Evolutionary conservation across 768 basidiomycete genomes (phyloP).

Genomic region (Exsudoporus frostii): DNA sequence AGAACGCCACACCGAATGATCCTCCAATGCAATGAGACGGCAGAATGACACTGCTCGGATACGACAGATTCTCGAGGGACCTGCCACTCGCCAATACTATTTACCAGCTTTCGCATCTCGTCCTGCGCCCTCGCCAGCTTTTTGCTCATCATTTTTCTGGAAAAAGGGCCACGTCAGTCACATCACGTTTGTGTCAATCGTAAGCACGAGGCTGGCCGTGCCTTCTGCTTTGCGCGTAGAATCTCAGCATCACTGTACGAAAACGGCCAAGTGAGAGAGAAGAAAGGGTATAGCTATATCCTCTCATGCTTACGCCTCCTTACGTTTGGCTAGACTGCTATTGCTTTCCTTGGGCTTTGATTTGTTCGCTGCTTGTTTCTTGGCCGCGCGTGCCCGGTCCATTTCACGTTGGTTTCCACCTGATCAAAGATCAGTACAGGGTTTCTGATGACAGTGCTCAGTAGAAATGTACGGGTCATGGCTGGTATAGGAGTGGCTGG

Average conservation of each 20-base stretch:
- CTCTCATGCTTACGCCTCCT: conserved; percentile 61
- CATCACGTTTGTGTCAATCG: neutral
- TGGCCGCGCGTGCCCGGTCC: conserved; percentile 71
- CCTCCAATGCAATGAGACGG: conserved; percentile 3
- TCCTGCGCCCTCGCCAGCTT: conserved; percentile 30
- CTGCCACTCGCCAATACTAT: conserved; percentile 33
- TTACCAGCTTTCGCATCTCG: conserved; percentile 25
- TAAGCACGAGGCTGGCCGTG: conserved; percentile 28
- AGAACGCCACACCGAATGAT: conserved; percentile 11
- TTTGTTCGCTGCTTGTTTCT: conserved; percentile 56
- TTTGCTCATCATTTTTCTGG: conserved; percentile 57
- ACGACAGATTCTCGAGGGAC: no score
- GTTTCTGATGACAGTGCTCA: neutral
- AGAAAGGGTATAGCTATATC: conserved; percentile 13
- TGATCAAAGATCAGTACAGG: conserved; percentile 30
- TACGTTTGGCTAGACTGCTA: conserved; percentile 58
- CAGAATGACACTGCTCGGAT: neutral
- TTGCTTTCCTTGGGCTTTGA: conserved; percentile 71
- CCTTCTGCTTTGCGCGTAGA: conserved; percentile 78
- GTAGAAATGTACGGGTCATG: conserved; percentile 54
- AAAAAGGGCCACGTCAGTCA: conserved; percentile 7
- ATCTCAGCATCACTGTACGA: conserved; percentile 67
- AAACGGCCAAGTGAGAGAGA: conserved; percentile 24
- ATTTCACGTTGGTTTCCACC: conserved; percentile 82
- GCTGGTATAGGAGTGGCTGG: neutral